These are phyloP conservation scores for Claviceps sp. DNA, from an alignment of 2,329 filamentous ascomycete genomes.

Conservation along the genomic window DNA sequence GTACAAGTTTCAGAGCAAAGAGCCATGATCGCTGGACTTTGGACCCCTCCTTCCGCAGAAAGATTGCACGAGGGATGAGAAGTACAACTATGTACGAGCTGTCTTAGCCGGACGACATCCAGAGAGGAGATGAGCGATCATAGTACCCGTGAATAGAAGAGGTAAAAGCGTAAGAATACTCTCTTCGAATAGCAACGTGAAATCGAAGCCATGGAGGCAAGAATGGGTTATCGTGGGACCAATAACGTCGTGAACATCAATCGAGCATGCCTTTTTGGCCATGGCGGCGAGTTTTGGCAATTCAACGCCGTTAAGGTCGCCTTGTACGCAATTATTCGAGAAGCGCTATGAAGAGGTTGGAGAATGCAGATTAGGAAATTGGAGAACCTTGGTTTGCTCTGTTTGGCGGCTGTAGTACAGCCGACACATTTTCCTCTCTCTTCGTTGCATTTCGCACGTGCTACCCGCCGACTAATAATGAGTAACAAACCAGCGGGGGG, in stretches of 20 bases:
- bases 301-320: not conserved
- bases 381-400: not conserved
- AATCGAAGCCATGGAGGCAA: constrained; percentile 16
- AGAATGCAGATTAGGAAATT: not conserved
- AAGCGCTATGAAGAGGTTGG: not conserved
- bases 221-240: constrained; percentile 8
- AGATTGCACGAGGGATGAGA: constrained; percentile 1
- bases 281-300: not conserved
- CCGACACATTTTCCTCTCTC: no score
- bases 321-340: not conserved
- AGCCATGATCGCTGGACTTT: constrained; percentile 9
- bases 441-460: no score
- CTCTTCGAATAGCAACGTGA: constrained; percentile 17
- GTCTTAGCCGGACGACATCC: not conserved
- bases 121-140: not conserved
- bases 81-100: constrained; percentile 2
- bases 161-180: constrained; percentile 12
- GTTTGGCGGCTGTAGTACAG: not conserved
- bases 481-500: no score
- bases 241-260: constrained; percentile 7
- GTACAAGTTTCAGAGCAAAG: constrained; percentile 7
- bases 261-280: constrained; percentile 3
- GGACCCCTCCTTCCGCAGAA: constrained; percentile 3
- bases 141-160: constrained; percentile 8
- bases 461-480: no score